phyloP scores from a whole-genome alignment of 2,329 filamentous ascomycete genomes.

The Colletotrichum sp. region DNA sequence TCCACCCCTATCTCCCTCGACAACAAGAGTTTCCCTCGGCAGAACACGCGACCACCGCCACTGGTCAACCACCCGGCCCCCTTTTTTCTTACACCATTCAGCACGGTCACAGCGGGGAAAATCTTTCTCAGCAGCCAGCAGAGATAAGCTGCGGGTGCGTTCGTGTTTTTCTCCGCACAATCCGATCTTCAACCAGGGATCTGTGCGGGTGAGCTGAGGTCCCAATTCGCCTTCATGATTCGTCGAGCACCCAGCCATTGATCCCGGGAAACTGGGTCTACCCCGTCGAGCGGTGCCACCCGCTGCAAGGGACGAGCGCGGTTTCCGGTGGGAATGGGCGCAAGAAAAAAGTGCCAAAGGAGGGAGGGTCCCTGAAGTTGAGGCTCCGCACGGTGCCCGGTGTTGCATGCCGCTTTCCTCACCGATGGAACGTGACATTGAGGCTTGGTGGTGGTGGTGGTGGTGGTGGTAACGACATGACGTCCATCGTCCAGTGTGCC shows the following conservation, averaged over 20 bases:
- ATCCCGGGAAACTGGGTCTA: constrained; percentile 8
- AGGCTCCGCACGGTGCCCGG: constrained; percentile 6
- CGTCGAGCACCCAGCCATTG: neutral
- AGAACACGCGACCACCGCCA: neutral
- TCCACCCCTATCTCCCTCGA: neutral
- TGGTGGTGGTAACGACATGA: neutral
- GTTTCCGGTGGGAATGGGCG: neutral
- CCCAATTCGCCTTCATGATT: neutral
- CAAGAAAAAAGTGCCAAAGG: neutral
- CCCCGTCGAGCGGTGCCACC: constrained; percentile 1
- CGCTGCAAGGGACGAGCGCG: neutral
- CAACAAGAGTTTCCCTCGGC: neutral
- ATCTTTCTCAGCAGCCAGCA: neutral
- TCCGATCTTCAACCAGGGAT: neutral
- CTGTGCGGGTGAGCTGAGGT: neutral
- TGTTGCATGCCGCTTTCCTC: neutral
- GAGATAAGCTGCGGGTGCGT: neutral
- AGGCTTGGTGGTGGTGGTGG: neutral
- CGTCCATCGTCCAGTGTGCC: neutral
- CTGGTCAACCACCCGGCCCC: neutral
- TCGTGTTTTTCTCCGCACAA: constrained; percentile 7
- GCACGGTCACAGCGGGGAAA: neutral
- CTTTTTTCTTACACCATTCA: neutral
- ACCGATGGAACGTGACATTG: constrained; percentile 19
- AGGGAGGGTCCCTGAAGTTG: neutral